Evolutionary conservation across 2,329 filamentous ascomycete species (phyloP), one percentile per base, ranked within the genome.

Genomic region (Penicillium brevicompactum): DNA sequence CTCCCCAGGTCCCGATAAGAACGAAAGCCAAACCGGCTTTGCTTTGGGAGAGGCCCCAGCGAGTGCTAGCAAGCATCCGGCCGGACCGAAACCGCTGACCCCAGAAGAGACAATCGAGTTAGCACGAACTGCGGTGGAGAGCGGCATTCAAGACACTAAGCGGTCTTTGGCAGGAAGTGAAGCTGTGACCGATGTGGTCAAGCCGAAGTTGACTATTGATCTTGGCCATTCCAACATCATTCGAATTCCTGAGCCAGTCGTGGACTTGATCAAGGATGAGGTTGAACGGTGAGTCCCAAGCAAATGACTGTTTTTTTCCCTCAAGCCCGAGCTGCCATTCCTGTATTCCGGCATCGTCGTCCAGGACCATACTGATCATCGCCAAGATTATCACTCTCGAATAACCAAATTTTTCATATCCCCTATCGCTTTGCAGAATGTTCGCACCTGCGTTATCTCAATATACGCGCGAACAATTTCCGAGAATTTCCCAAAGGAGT

Each of bases 401-500:
- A 82, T 56, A 82, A 82, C 51, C 74, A 79, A 45, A 73, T 82
- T n/a, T 74, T 76, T 51, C 73, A 77, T 53, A 78, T 81, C 37
- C 77, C 78, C 2, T 74, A 74, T 55, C 76, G 77, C 10, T 80
- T 81, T 46, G 73, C 75, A 10, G 76, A 79, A 61, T 81, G 78
- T 58, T 74, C 70, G 16, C 77, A 79, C 62, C 72, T 81, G 43
- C 74, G 75, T 31, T 81, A 81, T 59, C 76, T 81, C 44, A 81
- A 81, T 57, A 77, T 81, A 47, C 74, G 78, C 49, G 73, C 76
- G 11, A 81, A 81, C 55, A 75, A 75, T 49, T 79, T 81, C 53
- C 73, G 81, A 60, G 83, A 87, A 68, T 87, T 90, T 64, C 87
- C 87, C 44, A 80, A 81, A 66, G 81, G 82, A 61, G 86, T 88